Evolutionary conservation across 1,284 basidiomycete genomes (phyloP).

Genomic region (Coriolopsis trogii): DNA sequence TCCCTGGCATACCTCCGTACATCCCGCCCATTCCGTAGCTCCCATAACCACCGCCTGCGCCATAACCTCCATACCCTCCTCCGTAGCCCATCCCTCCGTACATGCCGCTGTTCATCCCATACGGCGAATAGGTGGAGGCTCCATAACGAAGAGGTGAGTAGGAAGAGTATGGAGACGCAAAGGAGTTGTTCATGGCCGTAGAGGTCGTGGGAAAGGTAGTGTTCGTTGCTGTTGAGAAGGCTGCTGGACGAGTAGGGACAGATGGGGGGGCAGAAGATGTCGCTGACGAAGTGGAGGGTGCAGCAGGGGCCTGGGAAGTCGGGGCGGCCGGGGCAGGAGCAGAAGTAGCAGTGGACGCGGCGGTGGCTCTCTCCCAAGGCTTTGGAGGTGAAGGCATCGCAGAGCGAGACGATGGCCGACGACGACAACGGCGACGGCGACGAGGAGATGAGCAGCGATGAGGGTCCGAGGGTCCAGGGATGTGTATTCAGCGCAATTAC

Average conservation of each 20-base stretch:
- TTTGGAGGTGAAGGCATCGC: slow-evolving; percentile 81
- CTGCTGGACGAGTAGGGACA: slow-evolving; percentile 46
- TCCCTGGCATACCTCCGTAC: slow-evolving; percentile 42
- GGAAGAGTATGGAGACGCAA: slow-evolving; percentile 41
- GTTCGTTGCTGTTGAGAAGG: slow-evolving; percentile 36
- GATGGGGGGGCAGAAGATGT: slow-evolving; percentile 27
- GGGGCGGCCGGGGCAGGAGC: slow-evolving; percentile 26
- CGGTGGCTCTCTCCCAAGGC: slow-evolving; percentile 76
- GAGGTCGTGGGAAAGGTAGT: slow-evolving; percentile 23
- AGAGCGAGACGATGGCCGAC: background rate
- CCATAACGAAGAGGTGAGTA: slow-evolving; percentile 51
- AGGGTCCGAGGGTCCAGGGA: too few species aligned
- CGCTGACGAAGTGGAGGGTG: slow-evolving; percentile 25
- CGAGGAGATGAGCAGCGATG: background rate
- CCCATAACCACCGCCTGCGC: too few species aligned
- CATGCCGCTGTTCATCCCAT: slow-evolving; percentile 47
- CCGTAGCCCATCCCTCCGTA: slow-evolving; percentile 36
- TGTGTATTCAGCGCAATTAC: too few species aligned
- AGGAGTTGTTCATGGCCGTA: slow-evolving; percentile 26
- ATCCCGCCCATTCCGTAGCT: slow-evolving; percentile 43
- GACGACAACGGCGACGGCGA: background rate
- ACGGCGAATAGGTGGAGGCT: slow-evolving; percentile 42
- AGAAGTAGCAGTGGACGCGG: slow-evolving; percentile 37
- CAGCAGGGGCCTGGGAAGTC: slow-evolving; percentile 24
- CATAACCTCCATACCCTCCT: slow-evolving; percentile 39